Percentiles rank a stretch among this genome's conserved stretches.
Evolutionary conservation across 495 filamentous ascomycete species (phyloP).

Genomic region (Aspergillus avenaceus): DNA sequence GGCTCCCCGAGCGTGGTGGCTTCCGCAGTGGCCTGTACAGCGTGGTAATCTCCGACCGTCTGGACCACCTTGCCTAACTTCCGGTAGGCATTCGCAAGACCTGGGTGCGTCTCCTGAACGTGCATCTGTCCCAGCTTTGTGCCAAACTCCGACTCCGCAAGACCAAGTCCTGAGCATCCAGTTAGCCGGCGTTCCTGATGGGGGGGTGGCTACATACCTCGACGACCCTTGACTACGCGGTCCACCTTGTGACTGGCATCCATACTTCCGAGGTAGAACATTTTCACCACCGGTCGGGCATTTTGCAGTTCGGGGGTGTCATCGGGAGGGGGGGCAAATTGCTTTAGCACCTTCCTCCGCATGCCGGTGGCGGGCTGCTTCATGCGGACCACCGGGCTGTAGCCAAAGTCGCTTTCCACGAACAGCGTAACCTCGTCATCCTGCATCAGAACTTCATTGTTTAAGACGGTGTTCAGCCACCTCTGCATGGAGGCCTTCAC

Average conservation of each 20-base stretch:
- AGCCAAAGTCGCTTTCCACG: constrained; percentile 96
- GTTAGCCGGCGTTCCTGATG: not conserved
- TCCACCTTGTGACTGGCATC: constrained; percentile 94
- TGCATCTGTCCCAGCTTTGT: constrained; percentile 81
- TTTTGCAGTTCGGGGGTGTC: constrained; percentile 93
- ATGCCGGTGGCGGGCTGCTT: constrained; percentile 98
- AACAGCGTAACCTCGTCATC: constrained; percentile 98
- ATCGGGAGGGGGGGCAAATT: constrained; percentile 96
- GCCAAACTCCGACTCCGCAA: constrained; percentile 91
- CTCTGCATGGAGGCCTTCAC: constrained; percentile 86
- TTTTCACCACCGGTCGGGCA: constrained; percentile 85
- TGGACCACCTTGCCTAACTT: constrained; percentile 94
- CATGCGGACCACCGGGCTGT: constrained; percentile 89
- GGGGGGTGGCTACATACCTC: constrained; percentile 57
- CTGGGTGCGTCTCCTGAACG: constrained; percentile 83
- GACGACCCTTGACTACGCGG: constrained; percentile 82
- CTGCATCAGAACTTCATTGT: constrained; percentile 85
- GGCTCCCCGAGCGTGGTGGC: constrained; percentile 93
- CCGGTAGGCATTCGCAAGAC: constrained; percentile 83
- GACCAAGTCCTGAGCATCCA: constrained; percentile 64
- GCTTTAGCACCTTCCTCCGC: constrained; percentile 90
- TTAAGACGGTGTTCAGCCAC: constrained; percentile 90
- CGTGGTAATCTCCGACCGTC: constrained; percentile 88
- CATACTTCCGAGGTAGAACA: constrained; percentile 94
- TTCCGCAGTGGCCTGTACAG: constrained; percentile 95